phyloP scores from a whole-genome alignment of 1,284 basidiomycete species.

The Apiotrichum gamsii region DNA sequence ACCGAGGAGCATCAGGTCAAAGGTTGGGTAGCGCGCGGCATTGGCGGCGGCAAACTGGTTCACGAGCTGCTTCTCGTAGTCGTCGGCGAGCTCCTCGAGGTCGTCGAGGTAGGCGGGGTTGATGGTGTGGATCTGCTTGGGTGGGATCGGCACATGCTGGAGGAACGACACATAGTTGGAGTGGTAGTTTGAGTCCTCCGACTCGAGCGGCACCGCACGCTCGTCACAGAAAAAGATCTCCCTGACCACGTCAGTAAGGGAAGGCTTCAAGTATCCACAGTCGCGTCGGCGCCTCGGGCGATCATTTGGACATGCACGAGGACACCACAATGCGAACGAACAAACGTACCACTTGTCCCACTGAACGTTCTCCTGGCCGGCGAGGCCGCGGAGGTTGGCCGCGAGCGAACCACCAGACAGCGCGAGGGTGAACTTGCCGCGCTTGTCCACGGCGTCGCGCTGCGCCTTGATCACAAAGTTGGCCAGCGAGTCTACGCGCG shows the following conservation, averaged over 20 bases:
- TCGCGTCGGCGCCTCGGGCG: too few relatives aligned
- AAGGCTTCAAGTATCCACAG: neutral
- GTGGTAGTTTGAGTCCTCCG: constrained; percentile 87
- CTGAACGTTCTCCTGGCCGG: constrained; percentile 66
- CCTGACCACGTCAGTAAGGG: constrained; percentile 55
- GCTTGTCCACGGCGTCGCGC: constrained; percentile 83
- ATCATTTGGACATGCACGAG: too few relatives aligned
- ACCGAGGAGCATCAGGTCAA: constrained; percentile 89
- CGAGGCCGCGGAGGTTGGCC: constrained; percentile 70
- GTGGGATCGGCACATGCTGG: constrained; percentile 70
- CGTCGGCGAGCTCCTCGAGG: constrained; percentile 81
- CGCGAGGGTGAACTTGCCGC: constrained; percentile 87
- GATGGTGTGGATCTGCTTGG: constrained; percentile 78
- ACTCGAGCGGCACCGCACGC: constrained; percentile 85
- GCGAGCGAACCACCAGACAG: constrained; percentile 91
- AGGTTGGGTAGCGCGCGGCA: constrained; percentile 85
- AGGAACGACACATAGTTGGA: constrained; percentile 75
- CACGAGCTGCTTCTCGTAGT: constrained; percentile 90
- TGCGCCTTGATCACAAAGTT: constrained; percentile 85
- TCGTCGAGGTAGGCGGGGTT: constrained; percentile 60
- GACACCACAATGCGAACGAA: neutral
- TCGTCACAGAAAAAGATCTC: constrained; percentile 98
- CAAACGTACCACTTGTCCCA: constrained; percentile 58
- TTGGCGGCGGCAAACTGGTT: constrained; percentile 82
- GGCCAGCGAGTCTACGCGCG: constrained; percentile 59